A percentile compares a stretch with the other conserved stretches of the same genome.
Evolutionary conservation across 1,284 basidiomycete species (phyloP).

Genomic region (Malassezia psittaci): DNA sequence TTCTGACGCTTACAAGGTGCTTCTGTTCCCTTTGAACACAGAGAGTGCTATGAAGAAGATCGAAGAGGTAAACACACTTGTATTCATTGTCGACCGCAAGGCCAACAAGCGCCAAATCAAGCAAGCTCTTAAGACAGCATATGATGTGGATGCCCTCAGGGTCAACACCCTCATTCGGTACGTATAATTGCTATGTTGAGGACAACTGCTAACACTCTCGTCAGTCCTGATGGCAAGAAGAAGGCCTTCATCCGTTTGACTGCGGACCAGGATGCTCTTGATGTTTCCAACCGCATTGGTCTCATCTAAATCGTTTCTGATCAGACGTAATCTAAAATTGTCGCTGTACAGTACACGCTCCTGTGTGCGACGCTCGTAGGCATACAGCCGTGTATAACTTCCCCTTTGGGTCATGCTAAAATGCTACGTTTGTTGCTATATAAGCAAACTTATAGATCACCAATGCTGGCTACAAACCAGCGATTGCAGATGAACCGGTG

Average conservation of each 20-base stretch:
- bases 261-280: constrained; percentile 89
- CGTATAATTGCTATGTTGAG: constrained; percentile 33
- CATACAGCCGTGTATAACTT: constrained; percentile 13
- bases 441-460: neutral
- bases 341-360: constrained; percentile 15
- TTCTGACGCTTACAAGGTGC: constrained; percentile 93
- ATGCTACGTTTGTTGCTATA: neutral
- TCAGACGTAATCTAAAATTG: constrained; percentile 16
- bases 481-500: neutral
- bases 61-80: constrained; percentile 97
- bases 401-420: neutral
- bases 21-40: constrained; percentile 62
- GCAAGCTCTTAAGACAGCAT: constrained; percentile 97
- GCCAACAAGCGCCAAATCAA: constrained; percentile 93
- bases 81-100: constrained; percentile 90
- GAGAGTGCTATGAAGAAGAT: constrained; percentile 69
- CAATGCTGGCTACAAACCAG: neutral
- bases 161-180: constrained; percentile 96
- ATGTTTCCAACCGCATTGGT: constrained; percentile 94
- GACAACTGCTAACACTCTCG: neutral
- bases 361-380: constrained; percentile 18
- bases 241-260: constrained; percentile 96
- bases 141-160: constrained; percentile 90
- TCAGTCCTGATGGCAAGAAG: constrained; percentile 93
- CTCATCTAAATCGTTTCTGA: constrained; percentile 26